Evolutionary conservation across 805 yeast species (phyloP).

Genomic region (Cyberlindnera meyerae): DNA sequence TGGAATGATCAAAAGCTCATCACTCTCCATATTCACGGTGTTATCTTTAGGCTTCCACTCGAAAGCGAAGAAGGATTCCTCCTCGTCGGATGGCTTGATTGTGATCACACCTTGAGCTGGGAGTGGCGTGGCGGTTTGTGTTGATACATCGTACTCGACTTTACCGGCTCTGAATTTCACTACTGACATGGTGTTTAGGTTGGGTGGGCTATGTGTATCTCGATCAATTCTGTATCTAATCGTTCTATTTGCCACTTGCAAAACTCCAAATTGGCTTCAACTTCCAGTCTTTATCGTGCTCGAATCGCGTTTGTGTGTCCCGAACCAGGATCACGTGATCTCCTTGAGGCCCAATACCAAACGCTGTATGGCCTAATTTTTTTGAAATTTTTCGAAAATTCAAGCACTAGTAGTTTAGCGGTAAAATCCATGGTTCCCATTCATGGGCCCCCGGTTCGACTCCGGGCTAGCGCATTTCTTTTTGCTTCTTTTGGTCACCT

Average conservation of each 20-base stretch:
- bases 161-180: slow-evolving; percentile 72
- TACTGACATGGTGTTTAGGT: slow-evolving; percentile 8
- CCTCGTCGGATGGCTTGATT: slow-evolving; percentile 60
- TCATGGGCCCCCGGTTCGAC: slow-evolving; percentile 50
- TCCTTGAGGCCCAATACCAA: too few species aligned
- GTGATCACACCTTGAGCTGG: slow-evolving; percentile 63
- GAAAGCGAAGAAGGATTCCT: slow-evolving; percentile 65
- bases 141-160: slow-evolving; percentile 56
- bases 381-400: background rate
- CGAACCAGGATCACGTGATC: background rate
- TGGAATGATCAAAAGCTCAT: slow-evolving; percentile 70
- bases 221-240: too few species aligned
- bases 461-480: slow-evolving; percentile 50
- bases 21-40: slow-evolving; percentile 41
- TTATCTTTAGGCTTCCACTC: slow-evolving; percentile 66
- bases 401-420: slow-evolving; percentile 19
- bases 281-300: too few species aligned
- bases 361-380: background rate
- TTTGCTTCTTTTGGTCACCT: slow-evolving; percentile 9
- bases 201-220: too few species aligned
- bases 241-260: too few species aligned
- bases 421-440: slow-evolving; percentile 21
- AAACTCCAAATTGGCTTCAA: too few species aligned
- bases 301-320: too few species aligned
- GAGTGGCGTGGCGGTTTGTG: slow-evolving; percentile 63